Base-by-base conservation (phyloP, 805 yeast genomes). In the Candida gorgasii region DNA sequence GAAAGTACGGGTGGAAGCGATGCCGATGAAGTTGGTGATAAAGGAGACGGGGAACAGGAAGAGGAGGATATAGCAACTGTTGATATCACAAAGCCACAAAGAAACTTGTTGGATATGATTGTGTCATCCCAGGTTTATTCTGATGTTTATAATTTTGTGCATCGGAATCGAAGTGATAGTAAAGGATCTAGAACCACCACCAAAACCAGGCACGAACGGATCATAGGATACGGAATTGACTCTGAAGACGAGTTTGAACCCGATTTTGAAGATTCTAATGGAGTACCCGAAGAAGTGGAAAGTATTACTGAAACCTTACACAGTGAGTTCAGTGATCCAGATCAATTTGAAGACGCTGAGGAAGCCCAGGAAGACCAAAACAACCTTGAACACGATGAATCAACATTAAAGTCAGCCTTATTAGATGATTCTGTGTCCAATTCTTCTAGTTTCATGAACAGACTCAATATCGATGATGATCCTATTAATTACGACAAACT, bases 1-100 rank as follows among this genome's bases (percentile, higher is more conserved):
- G n/a, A n/a, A n/a, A n/a, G n/a, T n/a, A n/a, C n/a, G n/a, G n/a
- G n/a, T n/a, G n/a, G n/a, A n/a, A n/a, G n/a, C n/a, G n/a, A n/a
- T n/a, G n/a, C n/a, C n/a, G 67, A 59, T 4, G 69, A 63, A 7
- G 50, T 51, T 6, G 72, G n/a, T n/a, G n/a, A n/a, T n/a, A n/a
- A n/a, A n/a, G n/a, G n/a, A n/a, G n/a, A n/a, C n/a, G n/a, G n/a
- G n/a, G n/a, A n/a, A n/a, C n/a, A n/a, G n/a, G n/a, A n/a, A n/a
- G n/a, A n/a, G n/a, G n/a, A n/a, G n/a, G n/a, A 67, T 40, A 48
- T 53, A 14, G 71, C 69, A 1, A 37, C 31, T 5, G 46, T 53
- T 1, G 57, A 53, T 8, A 61, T 54, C 8, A 45, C 48, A 39
- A 48, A 49, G 15, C 57, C 61, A 8, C 59, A 52, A 34, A 55